phyloP scores from a whole-genome alignment of 768 basidiomycete genomes.

The Tricholoma flavovirens region DNA sequence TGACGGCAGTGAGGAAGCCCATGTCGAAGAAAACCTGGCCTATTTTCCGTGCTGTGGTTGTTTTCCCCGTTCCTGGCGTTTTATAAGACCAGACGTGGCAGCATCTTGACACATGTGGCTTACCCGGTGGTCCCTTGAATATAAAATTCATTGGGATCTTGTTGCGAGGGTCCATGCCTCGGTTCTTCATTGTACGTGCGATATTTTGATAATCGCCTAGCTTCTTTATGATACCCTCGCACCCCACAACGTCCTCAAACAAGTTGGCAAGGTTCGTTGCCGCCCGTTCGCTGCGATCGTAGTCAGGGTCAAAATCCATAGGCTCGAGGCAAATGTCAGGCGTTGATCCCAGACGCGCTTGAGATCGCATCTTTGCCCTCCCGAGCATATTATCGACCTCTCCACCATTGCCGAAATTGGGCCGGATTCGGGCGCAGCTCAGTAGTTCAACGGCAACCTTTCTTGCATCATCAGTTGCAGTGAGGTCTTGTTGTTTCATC shows the following conservation, averaged over 20 bases:
- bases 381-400: conserved; percentile 57
- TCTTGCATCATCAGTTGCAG: conserved; percentile 52
- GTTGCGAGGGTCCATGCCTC: conserved; percentile 38
- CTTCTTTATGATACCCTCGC: conserved; percentile 45
- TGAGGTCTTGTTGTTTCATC: conserved; percentile 50
- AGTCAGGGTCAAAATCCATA: conserved; percentile 60
- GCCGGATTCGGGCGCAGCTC: conserved; percentile 36
- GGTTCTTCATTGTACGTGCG: conserved; percentile 34
- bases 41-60: conserved; percentile 55
- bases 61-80: conserved; percentile 43
- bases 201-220: conserved; percentile 48
- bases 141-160: conserved; percentile 62
- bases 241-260: conserved; percentile 60
- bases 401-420: conserved; percentile 63
- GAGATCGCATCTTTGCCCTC: conserved; percentile 42
- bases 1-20: conserved; percentile 40
- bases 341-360: conserved; percentile 30
- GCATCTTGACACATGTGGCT: neutral
- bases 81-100: too few relatives aligned
- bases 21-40: conserved; percentile 60
- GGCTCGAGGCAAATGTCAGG: conserved; percentile 42
- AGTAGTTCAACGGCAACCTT: conserved; percentile 47
- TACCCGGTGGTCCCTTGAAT: conserved; percentile 71
- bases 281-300: conserved; percentile 42
- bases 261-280: conserved; percentile 45